Conservation (phyloP, 2,329 filamentous ascomycete genomes). For the Cryphonectria japonica region DNA sequence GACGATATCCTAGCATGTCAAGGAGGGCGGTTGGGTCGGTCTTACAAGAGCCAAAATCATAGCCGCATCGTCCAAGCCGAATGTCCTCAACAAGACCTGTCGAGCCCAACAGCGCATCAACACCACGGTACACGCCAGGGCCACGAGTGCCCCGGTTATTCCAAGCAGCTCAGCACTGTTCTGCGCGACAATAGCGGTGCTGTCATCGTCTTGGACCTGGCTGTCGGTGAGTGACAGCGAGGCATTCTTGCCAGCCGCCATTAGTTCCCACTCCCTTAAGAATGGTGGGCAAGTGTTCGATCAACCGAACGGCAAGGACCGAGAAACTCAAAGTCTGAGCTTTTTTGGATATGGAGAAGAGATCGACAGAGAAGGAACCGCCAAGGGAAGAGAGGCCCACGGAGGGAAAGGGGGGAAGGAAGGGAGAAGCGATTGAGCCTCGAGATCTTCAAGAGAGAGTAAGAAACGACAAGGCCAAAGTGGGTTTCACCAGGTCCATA, state of each 20-base stretch:
- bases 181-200: constrained; percentile 1
- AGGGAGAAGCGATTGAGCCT: background rate
- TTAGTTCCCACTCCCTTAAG: background rate
- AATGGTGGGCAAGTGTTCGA: background rate
- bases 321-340: background rate
- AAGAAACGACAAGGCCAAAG: background rate
- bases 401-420: background rate
- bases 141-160: constrained; percentile 2
- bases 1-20: background rate
- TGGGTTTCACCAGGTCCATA: background rate
- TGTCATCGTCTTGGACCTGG: constrained; percentile 5
- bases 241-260: background rate
- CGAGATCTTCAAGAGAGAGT: background rate
- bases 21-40: background rate
- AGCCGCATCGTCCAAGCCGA: constrained; percentile 7
- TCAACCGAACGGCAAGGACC: background rate
- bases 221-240: constrained; percentile 4
- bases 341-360: background rate
- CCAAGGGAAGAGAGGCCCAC: background rate
- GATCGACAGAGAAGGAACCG: background rate
- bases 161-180: constrained; percentile 6
- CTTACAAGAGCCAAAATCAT: constrained; percentile 8
- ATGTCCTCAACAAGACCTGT: constrained; percentile 12
- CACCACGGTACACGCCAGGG: background rate
- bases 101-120: constrained; percentile 12